A percentile compares a stretch with the other conserved stretches of the same genome.
Conservation (phyloP, 495 filamentous ascomycete species). For the Cairneyella variabilis region DNA sequence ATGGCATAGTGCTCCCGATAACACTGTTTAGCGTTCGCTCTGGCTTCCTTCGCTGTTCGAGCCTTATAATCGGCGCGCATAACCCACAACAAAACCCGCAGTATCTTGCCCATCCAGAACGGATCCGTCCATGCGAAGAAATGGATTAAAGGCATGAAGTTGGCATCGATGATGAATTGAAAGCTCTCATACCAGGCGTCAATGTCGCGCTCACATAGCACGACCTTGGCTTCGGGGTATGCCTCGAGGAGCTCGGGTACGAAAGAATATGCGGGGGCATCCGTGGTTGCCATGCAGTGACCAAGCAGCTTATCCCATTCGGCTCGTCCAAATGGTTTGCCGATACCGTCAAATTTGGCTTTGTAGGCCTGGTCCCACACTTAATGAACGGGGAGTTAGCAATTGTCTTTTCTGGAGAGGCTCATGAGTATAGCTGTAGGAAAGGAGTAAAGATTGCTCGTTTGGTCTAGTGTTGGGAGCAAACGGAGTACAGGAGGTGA, state of each 20-base stretch:
- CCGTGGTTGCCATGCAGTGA: not conserved
- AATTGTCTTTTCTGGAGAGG: too few relatives aligned
- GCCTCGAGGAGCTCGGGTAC: not conserved
- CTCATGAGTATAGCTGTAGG: too few relatives aligned
- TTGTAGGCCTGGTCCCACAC: too few relatives aligned
- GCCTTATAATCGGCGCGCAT: not conserved
- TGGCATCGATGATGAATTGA: not conserved
- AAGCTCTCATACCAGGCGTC: not conserved
- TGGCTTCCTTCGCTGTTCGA: not conserved
- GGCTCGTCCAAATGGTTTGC: too few relatives aligned
- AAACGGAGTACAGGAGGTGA: too few relatives aligned
- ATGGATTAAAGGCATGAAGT: not conserved
- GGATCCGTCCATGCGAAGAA: not conserved
- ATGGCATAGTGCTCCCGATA: not conserved
- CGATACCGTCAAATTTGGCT: too few relatives aligned
- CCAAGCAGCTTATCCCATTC: conserved; percentile 4
- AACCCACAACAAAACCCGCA: not conserved
- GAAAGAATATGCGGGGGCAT: not conserved
- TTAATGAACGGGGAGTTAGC: too few relatives aligned
- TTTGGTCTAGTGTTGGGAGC: too few relatives aligned
- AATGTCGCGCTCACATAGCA: not conserved
- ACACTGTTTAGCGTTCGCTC: not conserved
- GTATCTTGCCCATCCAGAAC: not conserved
- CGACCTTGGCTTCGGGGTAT: not conserved
- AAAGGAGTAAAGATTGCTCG: too few relatives aligned